A percentile compares a stretch with the other conserved stretches of the same genome.
phyloP scores from a whole-genome alignment of 2,329 filamentous ascomycete species.

The Botrytis porri region DNA sequence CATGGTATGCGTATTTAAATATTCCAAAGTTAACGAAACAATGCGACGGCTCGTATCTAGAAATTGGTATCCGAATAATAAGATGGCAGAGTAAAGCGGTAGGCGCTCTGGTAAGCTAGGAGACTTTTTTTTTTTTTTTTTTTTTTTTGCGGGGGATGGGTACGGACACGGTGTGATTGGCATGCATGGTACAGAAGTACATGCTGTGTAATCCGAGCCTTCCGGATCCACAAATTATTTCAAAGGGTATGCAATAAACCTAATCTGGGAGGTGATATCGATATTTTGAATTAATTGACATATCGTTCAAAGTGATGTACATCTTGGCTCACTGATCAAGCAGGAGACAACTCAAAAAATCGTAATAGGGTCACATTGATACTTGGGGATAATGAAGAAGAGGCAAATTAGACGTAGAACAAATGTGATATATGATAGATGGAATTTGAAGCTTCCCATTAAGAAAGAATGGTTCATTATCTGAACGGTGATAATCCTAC shows the following conservation, averaged over 20 bases:
- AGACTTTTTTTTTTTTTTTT: not conserved
- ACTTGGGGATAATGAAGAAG: not conserved
- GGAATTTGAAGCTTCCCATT: not conserved
- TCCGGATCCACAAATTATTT: not conserved
- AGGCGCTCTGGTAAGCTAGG: not conserved
- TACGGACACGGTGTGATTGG: not conserved
- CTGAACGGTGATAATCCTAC: constrained; percentile 1
- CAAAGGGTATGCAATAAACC: not conserved
- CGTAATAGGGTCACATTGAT: not conserved
- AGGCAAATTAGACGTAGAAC: not conserved
- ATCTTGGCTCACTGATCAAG: not conserved
- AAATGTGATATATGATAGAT: not conserved
- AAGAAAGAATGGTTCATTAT: not conserved
- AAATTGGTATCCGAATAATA: not conserved
- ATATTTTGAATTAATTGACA: not conserved
- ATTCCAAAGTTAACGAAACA: not conserved
- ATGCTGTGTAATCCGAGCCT: constrained; percentile 1
- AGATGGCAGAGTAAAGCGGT: not conserved
- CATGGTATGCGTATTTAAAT: not conserved
- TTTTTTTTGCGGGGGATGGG: constrained; percentile 1
- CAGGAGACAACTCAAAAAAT: not conserved
- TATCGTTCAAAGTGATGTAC: not conserved
- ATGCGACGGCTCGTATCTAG: not conserved
- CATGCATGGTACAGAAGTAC: not conserved
- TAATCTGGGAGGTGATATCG: not conserved